Conservation (phyloP, 75 land plant species). For the Cryptomeria japonica region DNA sequence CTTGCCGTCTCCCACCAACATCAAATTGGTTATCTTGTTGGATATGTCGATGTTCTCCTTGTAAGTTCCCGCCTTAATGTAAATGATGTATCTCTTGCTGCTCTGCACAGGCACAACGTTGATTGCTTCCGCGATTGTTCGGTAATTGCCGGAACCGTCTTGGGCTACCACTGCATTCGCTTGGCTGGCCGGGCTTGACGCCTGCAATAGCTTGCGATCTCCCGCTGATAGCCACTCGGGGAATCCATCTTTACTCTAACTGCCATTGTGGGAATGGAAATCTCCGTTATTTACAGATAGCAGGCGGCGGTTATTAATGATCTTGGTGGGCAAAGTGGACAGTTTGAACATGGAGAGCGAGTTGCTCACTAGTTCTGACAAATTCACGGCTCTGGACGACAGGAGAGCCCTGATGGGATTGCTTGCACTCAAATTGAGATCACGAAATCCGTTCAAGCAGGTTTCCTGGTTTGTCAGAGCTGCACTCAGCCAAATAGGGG, state of each 20-base stretch:
- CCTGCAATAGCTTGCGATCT: slow-evolving; percentile 7
- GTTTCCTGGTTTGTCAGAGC: too few relatives aligned
- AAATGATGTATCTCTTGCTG: background rate
- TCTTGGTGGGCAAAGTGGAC: background rate
- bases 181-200: background rate
- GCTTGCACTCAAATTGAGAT: too few relatives aligned
- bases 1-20: slow-evolving; percentile 28
- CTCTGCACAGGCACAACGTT: background rate
- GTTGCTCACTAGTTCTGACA: background rate
- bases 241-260: background rate
- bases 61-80: slow-evolving; percentile 30
- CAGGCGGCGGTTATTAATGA: background rate
- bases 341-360: background rate
- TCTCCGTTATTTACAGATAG: background rate
- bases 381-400: background rate
- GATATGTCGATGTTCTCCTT: slow-evolving; percentile 18
- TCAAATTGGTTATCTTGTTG: slow-evolving; percentile 3
- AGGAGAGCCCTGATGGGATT: too few relatives aligned
- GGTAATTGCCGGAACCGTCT: slow-evolving; percentile 35
- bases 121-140: background rate
- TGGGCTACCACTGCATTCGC: slow-evolving; percentile 31
- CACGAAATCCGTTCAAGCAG: too few relatives aligned
- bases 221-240: slow-evolving; percentile 8
- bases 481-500: too few relatives aligned
- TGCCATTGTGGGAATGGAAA: background rate